A percentile compares a stretch with the other conserved stretches of the same genome.
phyloP scores from a whole-genome alignment of 1,139 yeast species.

The Zygosaccharomyces pseudobailii region DNA sequence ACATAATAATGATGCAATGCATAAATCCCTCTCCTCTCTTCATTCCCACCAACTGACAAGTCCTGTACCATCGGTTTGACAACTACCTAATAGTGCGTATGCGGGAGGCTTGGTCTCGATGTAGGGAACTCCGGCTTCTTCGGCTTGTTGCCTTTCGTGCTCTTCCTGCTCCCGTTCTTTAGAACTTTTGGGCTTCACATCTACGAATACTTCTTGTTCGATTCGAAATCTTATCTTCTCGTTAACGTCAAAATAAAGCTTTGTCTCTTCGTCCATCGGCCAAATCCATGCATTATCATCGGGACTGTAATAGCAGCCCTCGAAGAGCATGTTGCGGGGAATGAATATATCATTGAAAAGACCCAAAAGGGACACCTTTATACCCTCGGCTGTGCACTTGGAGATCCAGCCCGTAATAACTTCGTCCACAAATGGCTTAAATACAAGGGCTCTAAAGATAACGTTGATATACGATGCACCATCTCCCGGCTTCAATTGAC shows the following conservation, averaged over 20 bases:
- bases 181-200: constrained; percentile 72
- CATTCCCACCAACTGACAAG: constrained; percentile 94
- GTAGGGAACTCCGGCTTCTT: constrained; percentile 24
- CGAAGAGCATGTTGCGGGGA: constrained; percentile 77
- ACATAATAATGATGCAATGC: constrained; percentile 14
- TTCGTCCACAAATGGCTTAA: constrained; percentile 94
- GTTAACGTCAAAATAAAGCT: constrained; percentile 78
- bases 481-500: constrained; percentile 90
- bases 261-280: constrained; percentile 70
- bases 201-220: constrained; percentile 81
- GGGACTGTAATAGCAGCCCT: constrained; percentile 62
- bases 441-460: constrained; percentile 68
- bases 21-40: constrained; percentile 5
- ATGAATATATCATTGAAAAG: constrained; percentile 90
- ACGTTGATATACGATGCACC: constrained; percentile 83
- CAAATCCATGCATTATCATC: constrained; percentile 95
- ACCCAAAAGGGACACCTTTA: constrained; percentile 57
- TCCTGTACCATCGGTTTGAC: constrained; percentile 96
- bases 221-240: constrained; percentile 88
- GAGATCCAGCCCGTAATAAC: constrained; percentile 91
- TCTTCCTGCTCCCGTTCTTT: constrained; percentile 44
- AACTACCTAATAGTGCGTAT: constrained; percentile 81
- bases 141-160: constrained; percentile 26
- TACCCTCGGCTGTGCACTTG: constrained; percentile 81
- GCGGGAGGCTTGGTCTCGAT: constrained; percentile 53